A percentile compares a stretch with the other conserved stretches of the same genome.
These are phyloP conservation scores for Sporodiniella umbellata DNA, from an alignment of 371 early-diverging fungal species.

Conservation along the genomic window DNA sequence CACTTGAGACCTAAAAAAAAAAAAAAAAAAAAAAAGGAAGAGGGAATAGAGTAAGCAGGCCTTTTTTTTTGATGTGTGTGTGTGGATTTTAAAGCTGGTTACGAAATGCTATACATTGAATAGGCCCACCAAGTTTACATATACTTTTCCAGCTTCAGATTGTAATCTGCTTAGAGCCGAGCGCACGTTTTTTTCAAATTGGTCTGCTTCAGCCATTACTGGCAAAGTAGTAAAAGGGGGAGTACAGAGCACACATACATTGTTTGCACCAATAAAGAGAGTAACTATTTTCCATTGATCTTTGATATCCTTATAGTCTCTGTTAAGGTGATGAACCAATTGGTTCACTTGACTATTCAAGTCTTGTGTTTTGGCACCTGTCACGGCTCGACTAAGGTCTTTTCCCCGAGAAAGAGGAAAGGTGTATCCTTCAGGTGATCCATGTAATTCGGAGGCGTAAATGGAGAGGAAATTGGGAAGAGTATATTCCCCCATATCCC, in stretches of 20 bases:
- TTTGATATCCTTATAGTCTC: constrained; percentile 20
- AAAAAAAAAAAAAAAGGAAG: no score
- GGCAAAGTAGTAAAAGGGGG: constrained; percentile 34
- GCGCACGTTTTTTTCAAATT: constrained; percentile 45
- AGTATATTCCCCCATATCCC: constrained; percentile 54
- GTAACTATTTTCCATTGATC: constrained; percentile 67
- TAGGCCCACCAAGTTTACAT: constrained; percentile 57
- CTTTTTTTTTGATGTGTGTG: background rate
- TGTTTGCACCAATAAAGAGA: constrained; percentile 70
- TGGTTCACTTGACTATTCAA: constrained; percentile 27
- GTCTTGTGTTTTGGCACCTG: constrained; percentile 51
- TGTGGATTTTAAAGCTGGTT: no score
- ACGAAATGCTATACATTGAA: no score
- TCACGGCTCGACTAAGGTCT: constrained; percentile 60
- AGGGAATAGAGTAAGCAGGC: background rate
- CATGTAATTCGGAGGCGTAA: constrained; percentile 36
- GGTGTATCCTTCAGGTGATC: constrained; percentile 54
- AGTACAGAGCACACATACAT: constrained; percentile 58
- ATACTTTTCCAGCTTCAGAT: constrained; percentile 42
- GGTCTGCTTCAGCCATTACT: constrained; percentile 43
- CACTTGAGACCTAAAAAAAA: constrained; percentile 48
- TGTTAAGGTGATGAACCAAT: constrained; percentile 17
- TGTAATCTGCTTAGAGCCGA: constrained; percentile 34
- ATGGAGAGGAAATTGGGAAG: constrained; percentile 54
- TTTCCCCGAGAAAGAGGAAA: constrained; percentile 55